phyloP scores from a whole-genome alignment of 768 basidiomycete species.

The Cystofilobasidium bisporidii region DNA sequence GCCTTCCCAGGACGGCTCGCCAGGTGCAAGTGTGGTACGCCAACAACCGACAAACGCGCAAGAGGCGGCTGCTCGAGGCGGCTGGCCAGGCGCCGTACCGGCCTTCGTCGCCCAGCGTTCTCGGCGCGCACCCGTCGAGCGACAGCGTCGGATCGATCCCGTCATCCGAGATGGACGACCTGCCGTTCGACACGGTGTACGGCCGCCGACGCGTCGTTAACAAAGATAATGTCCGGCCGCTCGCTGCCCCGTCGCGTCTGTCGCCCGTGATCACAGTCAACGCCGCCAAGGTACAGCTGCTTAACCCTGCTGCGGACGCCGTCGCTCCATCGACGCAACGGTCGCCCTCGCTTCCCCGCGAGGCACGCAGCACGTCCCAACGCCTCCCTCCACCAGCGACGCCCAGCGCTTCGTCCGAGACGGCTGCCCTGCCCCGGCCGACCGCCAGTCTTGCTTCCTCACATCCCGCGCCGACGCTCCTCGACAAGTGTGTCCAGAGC shows the following conservation, averaged over 20 bases:
- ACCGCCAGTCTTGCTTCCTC: background rate
- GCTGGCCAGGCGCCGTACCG: background rate
- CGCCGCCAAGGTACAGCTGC: too few species aligned
- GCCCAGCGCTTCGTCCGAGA: background rate
- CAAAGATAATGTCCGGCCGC: background rate
- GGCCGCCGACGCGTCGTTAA: background rate
- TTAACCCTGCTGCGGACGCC: too few species aligned
- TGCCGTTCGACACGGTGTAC: background rate
- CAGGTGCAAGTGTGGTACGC: too few species aligned
- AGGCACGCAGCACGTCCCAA: background rate
- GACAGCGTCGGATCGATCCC: background rate
- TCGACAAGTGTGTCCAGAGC: slow-evolving; percentile 20
- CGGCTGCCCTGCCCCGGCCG: too few species aligned
- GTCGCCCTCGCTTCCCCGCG: too few species aligned
- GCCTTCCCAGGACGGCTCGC: slow-evolving; percentile 16
- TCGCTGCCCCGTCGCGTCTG: background rate
- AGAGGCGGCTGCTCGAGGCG: slow-evolving; percentile 18
- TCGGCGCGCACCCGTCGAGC: slow-evolving; percentile 1
- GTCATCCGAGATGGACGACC: slow-evolving; percentile 10
- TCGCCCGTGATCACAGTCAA: too few species aligned
- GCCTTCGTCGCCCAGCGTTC: background rate
- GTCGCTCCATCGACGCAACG: too few species aligned
- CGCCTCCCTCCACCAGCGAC: background rate
- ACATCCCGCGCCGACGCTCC: background rate
- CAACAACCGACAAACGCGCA: slow-evolving; percentile 17